Percentiles rank a stretch among this genome's conserved stretches.
Conservation (phyloP, 78 protist species). For the Cavenderia fasciculata region DNA sequence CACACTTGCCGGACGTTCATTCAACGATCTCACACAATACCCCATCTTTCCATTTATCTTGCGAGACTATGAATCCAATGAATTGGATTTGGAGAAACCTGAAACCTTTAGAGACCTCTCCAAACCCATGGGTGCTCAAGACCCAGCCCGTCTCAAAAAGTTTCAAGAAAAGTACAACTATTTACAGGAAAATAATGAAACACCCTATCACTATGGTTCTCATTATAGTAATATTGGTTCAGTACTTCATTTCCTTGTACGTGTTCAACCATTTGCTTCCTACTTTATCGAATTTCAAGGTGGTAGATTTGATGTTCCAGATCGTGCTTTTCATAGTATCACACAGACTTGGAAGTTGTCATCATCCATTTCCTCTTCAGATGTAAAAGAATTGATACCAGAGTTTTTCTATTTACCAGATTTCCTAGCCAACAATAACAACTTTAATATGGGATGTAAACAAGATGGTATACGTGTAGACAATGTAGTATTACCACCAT, state of each 20-base stretch:
- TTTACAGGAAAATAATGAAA: conserved; percentile 47
- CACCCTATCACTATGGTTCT: conserved; percentile 90
- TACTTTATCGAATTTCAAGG: conserved; percentile 87
- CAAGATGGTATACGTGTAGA: conserved; percentile 86
- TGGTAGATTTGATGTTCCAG: conserved; percentile 94
- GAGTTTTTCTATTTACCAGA: conserved; percentile 95
- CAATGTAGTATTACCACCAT: conserved; percentile 95
- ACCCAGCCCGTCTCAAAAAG: conserved; percentile 50
- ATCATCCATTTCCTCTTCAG: conserved; percentile 52
- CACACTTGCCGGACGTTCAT: conserved; percentile 95
- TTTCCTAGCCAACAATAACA: conserved; percentile 87
- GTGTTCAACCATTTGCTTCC: conserved; percentile 91
- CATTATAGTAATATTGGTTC: conserved; percentile 89
- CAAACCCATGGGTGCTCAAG: conserved; percentile 92
- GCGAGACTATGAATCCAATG: conserved; percentile 63
- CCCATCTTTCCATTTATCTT: conserved; percentile 94
- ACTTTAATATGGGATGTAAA: conserved; percentile 87
- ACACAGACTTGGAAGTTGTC: conserved; percentile 75
- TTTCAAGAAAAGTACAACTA: conserved; percentile 70
- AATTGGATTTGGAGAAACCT: conserved; percentile 83
- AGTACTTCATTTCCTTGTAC: conserved; percentile 85
- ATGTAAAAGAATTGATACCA: conserved; percentile 97
- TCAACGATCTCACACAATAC: conserved; percentile 95
- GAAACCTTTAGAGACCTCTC: conserved; percentile 86
- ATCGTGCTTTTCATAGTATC: conserved; percentile 89